Evolutionary conservation across 2,329 filamentous ascomycete species (phyloP), one percentile per base, ranked within the genome.

Genomic region (Ophiostoma perfectum): DNA sequence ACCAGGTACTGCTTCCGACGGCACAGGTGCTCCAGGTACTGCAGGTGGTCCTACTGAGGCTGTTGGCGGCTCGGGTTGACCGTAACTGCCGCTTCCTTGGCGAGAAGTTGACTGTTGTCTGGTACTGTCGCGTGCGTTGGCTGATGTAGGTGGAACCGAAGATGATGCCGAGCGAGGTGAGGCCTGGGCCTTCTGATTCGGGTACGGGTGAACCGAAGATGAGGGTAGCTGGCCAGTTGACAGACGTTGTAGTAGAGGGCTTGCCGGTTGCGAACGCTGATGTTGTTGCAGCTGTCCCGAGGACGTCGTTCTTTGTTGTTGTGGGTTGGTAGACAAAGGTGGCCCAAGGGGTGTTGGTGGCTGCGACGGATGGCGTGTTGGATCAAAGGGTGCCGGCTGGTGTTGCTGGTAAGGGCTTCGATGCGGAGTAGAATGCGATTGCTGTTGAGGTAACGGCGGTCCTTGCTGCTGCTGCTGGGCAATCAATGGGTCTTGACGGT

Each of bases 201-300:
- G 39, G 52, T 52, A 64, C 0, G 65, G 55, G 60, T 42, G 49
- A 14, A 62, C 41, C 42, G 49, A 39, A 14, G 47, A 18, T 38
- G 18, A 39, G 14, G 62, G 45, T 5, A 45, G n/a, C 14, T 66
- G 66, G 7, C 64, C 12, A 9, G 75, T 74, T 38, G 80, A 74
- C 52, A 79, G 73, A 67, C 83, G 79, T 72, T 86, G 84, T 74
- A 86, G 84, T 74, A 86, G 87, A n/a, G 86, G 85, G 74, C 86
- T 88, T 16, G 83, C 77, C 52, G 85, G 84, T 71, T 84, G 85
- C 77, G 76, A 81, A 82, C 71, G 73, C 18, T 65, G 63, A 6
- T 39, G 66, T n/a, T 65, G 44, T 16, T 47, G 63, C 1, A 45
- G 16, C 39, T 45, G 41, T 64, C 41, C 44, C 55, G 70, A 42